These are phyloP conservation scores for Daldinia caldariorum DNA, from an alignment of 495 filamentous ascomycete species.

Conservation along the genomic window DNA sequence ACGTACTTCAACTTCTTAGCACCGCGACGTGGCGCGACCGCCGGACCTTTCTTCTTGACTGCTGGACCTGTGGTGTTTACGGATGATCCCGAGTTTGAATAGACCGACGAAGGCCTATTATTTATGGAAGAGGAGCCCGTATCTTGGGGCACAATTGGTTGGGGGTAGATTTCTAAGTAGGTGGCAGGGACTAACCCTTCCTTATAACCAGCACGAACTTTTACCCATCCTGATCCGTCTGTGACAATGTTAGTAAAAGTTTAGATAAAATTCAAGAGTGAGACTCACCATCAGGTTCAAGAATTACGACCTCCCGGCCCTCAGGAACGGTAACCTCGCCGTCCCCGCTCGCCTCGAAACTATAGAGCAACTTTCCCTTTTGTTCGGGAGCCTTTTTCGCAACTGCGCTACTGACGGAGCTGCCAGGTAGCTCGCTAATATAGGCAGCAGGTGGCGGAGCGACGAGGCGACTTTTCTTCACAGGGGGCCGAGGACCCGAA, in stretches of 20 bases:
- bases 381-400: constrained; percentile 58
- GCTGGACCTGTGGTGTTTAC: constrained; percentile 59
- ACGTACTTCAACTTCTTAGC: constrained; percentile 97
- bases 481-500: constrained; percentile 46
- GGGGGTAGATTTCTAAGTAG: constrained; percentile 65
- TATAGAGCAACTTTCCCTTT: constrained; percentile 88
- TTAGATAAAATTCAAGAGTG: constrained; percentile 7
- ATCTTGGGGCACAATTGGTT: constrained; percentile 61
- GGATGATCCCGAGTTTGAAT: constrained; percentile 83
- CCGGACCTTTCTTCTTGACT: constrained; percentile 90
- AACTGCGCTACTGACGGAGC: constrained; percentile 54
- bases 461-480: constrained; percentile 74
- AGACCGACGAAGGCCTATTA: constrained; percentile 69
- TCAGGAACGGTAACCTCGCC: constrained; percentile 85
- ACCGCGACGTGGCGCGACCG: constrained; percentile 88
- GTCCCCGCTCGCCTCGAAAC: constrained; percentile 78
- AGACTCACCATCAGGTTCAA: constrained; percentile 88
- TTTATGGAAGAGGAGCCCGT: constrained; percentile 59
- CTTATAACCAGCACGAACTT: constrained; percentile 71
- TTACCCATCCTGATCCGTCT: constrained; percentile 95
- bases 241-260: constrained; percentile 18
- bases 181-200: constrained; percentile 88
- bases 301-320: constrained; percentile 74
- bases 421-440: constrained; percentile 69
- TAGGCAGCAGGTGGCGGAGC: constrained; percentile 89